These are phyloP conservation scores for Yarrowia keelungensis DNA, from an alignment of 805 yeast species.

Conservation along the genomic window DNA sequence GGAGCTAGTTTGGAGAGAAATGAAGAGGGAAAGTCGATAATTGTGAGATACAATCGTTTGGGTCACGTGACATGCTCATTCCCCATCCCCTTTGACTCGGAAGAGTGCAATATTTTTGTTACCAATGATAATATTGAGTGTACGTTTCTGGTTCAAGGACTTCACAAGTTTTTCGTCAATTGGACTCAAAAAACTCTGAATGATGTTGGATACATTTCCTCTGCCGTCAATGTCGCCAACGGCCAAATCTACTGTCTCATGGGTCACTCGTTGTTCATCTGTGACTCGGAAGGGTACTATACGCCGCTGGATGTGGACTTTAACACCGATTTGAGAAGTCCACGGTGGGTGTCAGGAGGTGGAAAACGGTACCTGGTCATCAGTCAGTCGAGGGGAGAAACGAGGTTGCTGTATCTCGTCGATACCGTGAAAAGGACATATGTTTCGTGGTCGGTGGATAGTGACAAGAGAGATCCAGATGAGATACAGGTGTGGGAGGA, in stretches of 20 bases:
- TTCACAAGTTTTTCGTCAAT: conserved; percentile 17
- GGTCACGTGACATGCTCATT: background rate
- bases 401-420: background rate
- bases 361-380: conserved; percentile 3
- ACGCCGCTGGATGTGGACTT: background rate
- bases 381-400: background rate
- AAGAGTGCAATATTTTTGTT: conserved; percentile 5
- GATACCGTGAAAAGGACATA: background rate
- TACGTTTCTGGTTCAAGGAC: conserved; percentile 6
- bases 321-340: conserved; percentile 3
- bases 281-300: conserved; percentile 11
- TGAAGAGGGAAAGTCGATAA: background rate
- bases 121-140: conserved; percentile 16
- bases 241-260: conserved; percentile 12
- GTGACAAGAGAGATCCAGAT: conserved; percentile 10
- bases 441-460: conserved; percentile 6
- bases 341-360: conserved; percentile 12
- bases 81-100: background rate
- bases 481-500: conserved; percentile 13
- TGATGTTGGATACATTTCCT: conserved; percentile 14
- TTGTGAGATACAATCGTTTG: background rate
- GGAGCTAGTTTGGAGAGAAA: background rate
- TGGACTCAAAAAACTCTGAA: background rate
- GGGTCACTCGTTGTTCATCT: background rate
- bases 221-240: conserved; percentile 9